Evolutionary conservation across 148 eudicot species (phyloP), one percentile per base, ranked within the genome.

Genomic region (Nyssa sinensis): DNA sequence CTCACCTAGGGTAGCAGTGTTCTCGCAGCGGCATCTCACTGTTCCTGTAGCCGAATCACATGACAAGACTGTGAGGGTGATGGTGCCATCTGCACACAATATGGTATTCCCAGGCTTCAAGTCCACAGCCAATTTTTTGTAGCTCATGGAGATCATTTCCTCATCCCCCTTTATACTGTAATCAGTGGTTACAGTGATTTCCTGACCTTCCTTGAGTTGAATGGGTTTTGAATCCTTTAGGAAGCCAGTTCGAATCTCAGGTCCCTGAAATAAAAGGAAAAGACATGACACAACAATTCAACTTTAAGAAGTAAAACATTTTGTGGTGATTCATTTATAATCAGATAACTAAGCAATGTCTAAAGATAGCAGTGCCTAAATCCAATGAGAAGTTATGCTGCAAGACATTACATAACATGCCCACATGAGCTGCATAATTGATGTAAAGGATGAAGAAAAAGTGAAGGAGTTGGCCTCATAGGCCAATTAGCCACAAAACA

Each of bases 201-300:
- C 93, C 64, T 87, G 82, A 21, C 93, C 93, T 69, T 89, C 93
- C 34, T 60, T 75, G 33, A 89, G 85, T 78, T 85, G 93, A 64
- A 89, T 70, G 49, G 93, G 84, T 76, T 87, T 87, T 32, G 72
- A 90, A 78, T 80, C 88, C 78, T 86, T 81, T 64, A 89, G 77
- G 73, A 86, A 89, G 60, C 93, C 93, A 79, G 93, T 89, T 77
- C 93, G 93, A 59, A 89, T 89, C 83, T 89, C 93, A 64, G 93
- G 93, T 73, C 93, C 93, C 93, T 89, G 78, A 66, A 72, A 74
- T 41, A 58, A 57, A 55, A 70, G 39, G 31, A 33, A 59, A 33
- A 37, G 13, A 17, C 14, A 61, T 29, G 24, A 39, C 39, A 41
- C 60, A 8, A 21, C 76, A 29, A 11, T 29, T 64, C 37, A 64